These are phyloP conservation scores for Geotrichum citri-aurantii DNA, from an alignment of 1,139 yeast genomes.

Conservation along the genomic window DNA sequence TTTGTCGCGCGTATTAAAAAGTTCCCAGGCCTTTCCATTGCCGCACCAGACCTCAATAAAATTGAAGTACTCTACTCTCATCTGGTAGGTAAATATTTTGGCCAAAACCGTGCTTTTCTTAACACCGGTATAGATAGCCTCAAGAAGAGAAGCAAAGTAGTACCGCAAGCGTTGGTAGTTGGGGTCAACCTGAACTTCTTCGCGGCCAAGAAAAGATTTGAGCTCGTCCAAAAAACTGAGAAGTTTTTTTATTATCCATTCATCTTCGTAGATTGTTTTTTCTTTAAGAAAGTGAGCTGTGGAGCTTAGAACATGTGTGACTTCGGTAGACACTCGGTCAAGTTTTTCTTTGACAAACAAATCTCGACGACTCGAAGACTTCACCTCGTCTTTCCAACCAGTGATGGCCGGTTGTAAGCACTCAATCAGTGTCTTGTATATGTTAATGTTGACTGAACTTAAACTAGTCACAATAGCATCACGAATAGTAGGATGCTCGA, in stretches of 20 bases:
- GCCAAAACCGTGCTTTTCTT: slow-evolving; percentile 40
- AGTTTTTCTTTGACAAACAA: slow-evolving; percentile 31
- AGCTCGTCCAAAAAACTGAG: slow-evolving; percentile 60
- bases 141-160: slow-evolving; percentile 73
- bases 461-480: slow-evolving; percentile 85
- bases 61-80: slow-evolving; percentile 75
- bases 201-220: slow-evolving; percentile 54
- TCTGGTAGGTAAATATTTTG: slow-evolving; percentile 75
- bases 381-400: slow-evolving; percentile 32
- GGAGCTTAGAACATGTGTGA: slow-evolving; percentile 68
- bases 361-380: slow-evolving; percentile 19
- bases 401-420: slow-evolving; percentile 60
- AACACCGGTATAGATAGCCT: slow-evolving; percentile 57
- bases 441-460: slow-evolving; percentile 84
- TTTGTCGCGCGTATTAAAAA: slow-evolving; percentile 63
- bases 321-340: slow-evolving; percentile 64
- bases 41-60: slow-evolving; percentile 94
- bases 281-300: slow-evolving; percentile 60
- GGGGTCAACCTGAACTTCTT: slow-evolving; percentile 58
- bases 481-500: slow-evolving; percentile 64
- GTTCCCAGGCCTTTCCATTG: slow-evolving; percentile 57
- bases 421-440: slow-evolving; percentile 76
- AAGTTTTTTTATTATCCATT: slow-evolving; percentile 60
- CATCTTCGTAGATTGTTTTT: slow-evolving; percentile 53
- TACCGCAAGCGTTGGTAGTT: slow-evolving; percentile 73